Evolutionary conservation across 306 rosid species (phyloP), one percentile per base, ranked within the genome.

Genomic region (Morella rubra): DNA sequence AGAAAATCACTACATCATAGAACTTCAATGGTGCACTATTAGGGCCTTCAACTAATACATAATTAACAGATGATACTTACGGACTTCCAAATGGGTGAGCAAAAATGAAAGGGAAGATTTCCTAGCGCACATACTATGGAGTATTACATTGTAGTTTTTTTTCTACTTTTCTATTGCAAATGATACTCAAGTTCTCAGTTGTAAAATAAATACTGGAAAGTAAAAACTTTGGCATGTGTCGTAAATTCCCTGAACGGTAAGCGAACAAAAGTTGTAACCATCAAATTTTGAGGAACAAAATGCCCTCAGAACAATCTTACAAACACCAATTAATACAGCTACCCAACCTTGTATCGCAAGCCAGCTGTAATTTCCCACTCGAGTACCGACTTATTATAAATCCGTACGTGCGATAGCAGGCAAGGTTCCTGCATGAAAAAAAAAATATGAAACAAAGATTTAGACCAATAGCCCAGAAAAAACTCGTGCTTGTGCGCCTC

Each of bases 321-420:
- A 53, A 52, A 50, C 37, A 46, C 75, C 32, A 71, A 73, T 53
- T 54, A 76, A 55, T 73, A 71, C 40, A 32, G 76, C 56, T 55
- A 73, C 74, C 78, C 69, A 80, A 93, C 98, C 98, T 93, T 93
- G 89, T 87, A 93, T 14, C 98, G 97, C 72, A 93, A 87, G 69
- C 98, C 98, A 76, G 86, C 93, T 3, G 96, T 90, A 86, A 93
- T 90, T 72, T 93, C 98, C 98, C 98, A 93, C 83, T 93, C 98
- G 44, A 91, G 98, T 20, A 91, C 98, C 72, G 97, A 91, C 84
- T 93, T 93, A 78, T 93, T 93, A 86, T 93, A 87, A 74, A 93
- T 91, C 81, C 93, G 93, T 72, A 91, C 89, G 70, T 91, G 96
- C 15, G 98, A 93, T 60, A 93, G 76, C 76, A 93, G 79, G 82